Conservation (phyloP, 257 asterid genomes). For the Jacaranda mimosifolia region DNA sequence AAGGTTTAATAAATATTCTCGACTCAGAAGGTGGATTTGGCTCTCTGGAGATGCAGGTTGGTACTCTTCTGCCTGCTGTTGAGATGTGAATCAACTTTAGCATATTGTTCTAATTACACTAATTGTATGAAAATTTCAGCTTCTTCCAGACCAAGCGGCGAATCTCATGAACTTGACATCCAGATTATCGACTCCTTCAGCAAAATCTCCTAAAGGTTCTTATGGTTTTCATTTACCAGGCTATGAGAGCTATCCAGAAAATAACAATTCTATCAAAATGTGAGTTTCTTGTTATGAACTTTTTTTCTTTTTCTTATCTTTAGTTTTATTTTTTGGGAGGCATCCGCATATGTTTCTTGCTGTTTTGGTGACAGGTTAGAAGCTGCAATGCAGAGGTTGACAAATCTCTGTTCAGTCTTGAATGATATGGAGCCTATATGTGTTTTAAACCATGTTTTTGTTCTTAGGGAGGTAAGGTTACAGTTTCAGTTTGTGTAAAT, state of each 20-base stretch:
- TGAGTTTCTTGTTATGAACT: constrained; percentile 38
- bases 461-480: constrained; percentile 86
- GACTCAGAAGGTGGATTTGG: constrained; percentile 99
- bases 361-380: constrained; percentile 76
- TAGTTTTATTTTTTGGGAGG: background rate
- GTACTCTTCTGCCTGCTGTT: constrained; percentile 46
- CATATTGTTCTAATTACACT: constrained; percentile 40
- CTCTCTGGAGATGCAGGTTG: constrained; percentile 95
- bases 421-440: constrained; percentile 99
- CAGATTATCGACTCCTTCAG: constrained; percentile 74
- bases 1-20: constrained; percentile 95
- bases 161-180: constrained; percentile 94
- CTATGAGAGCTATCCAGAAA: constrained; percentile 91
- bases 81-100: constrained; percentile 32
- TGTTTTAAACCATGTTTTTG: constrained; percentile 94
- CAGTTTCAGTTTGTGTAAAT: constrained; percentile 18
- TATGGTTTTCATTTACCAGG: constrained; percentile 94
- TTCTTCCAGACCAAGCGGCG: constrained; percentile 98
- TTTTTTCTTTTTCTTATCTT: constrained; percentile 8
- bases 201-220: constrained; percentile 82
- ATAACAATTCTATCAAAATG: constrained; percentile 91
- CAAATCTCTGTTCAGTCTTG: constrained; percentile 95
- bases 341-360: constrained; percentile 16
- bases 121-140: constrained; percentile 66
- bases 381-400: constrained; percentile 98